A percentile compares a stretch with the other conserved stretches of the same genome.
These are phyloP conservation scores for Byssothecium circinans DNA, from an alignment of 2,329 filamentous ascomycete genomes.

Conservation along the genomic window DNA sequence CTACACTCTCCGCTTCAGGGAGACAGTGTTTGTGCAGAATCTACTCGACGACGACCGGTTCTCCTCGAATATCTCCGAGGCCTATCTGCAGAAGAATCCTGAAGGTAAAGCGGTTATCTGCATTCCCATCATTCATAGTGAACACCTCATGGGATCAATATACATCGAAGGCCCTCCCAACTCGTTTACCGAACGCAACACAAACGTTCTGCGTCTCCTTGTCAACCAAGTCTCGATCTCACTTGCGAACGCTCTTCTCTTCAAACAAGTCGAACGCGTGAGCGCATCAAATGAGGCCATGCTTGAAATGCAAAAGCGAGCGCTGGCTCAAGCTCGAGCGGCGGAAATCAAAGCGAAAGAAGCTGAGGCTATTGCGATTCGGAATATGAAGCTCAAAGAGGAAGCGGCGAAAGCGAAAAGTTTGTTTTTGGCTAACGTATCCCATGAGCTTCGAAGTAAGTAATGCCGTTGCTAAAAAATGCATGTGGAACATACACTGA, in stretches of 20 bases:
- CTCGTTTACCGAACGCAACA: slow-evolving; percentile 71
- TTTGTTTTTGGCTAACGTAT: slow-evolving; percentile 66
- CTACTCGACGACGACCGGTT: slow-evolving; percentile 76
- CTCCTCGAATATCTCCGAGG: slow-evolving; percentile 72
- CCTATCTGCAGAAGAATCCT: slow-evolving; percentile 69
- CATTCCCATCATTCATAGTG: slow-evolving; percentile 75
- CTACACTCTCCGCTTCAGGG: slow-evolving; percentile 75
- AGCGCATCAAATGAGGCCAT: slow-evolving; percentile 77
- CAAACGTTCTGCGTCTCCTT: slow-evolving; percentile 61
- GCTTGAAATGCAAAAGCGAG: slow-evolving; percentile 74
- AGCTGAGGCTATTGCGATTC: slow-evolving; percentile 74
- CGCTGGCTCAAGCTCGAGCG: slow-evolving; percentile 69
- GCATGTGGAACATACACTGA: too few species aligned
- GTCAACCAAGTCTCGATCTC: slow-evolving; percentile 76
- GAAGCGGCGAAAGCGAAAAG: slow-evolving; percentile 82
- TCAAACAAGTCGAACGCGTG: slow-evolving; percentile 72
- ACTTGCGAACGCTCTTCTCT: slow-evolving; percentile 64
- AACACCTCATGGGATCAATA: slow-evolving; percentile 71
- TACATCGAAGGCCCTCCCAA: slow-evolving; percentile 78
- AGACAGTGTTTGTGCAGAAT: slow-evolving; percentile 73
- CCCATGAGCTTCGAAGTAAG: slow-evolving; percentile 60
- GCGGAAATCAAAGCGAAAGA: slow-evolving; percentile 76
- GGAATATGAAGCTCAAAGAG: slow-evolving; percentile 79
- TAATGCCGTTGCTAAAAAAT: too few species aligned
- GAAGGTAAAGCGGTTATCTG: slow-evolving; percentile 74